phyloP scores from a whole-genome alignment of 495 filamentous ascomycete genomes.

The Penicillium odoratum region DNA sequence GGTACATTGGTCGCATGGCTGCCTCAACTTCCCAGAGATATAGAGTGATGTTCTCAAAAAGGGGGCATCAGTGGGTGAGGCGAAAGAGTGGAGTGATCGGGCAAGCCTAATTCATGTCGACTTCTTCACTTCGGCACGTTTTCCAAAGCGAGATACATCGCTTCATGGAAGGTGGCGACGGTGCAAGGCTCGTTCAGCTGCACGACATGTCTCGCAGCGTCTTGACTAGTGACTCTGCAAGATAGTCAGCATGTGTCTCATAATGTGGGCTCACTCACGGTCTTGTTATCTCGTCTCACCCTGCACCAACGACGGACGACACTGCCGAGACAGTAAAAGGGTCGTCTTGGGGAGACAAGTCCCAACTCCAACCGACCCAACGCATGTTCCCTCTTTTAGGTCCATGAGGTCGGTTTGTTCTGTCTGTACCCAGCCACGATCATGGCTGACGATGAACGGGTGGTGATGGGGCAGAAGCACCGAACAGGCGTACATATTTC shows the following conservation, averaged over 20 bases:
- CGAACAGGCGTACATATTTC: background rate
- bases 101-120: background rate
- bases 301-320: background rate
- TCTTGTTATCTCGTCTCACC: background rate
- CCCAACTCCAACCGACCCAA: no score
- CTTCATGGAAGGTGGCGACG: background rate
- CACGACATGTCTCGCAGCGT: conserved; percentile 4
- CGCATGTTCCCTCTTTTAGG: background rate
- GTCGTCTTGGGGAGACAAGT: no score
- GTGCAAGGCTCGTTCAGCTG: conserved; percentile 1
- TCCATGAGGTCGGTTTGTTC: background rate
- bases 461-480: background rate
- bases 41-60: no score
- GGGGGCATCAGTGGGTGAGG: no score
- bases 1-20: background rate
- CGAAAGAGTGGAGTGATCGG: background rate
- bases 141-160: background rate
- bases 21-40: background rate
- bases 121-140: background rate
- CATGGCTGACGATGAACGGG: background rate
- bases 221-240: background rate
- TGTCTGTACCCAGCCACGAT: background rate
- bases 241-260: conserved; percentile 2
- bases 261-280: background rate
- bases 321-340: background rate